Conservation (phyloP, 2,329 filamentous ascomycete genomes). For the Trichoderma guizhouense region DNA sequence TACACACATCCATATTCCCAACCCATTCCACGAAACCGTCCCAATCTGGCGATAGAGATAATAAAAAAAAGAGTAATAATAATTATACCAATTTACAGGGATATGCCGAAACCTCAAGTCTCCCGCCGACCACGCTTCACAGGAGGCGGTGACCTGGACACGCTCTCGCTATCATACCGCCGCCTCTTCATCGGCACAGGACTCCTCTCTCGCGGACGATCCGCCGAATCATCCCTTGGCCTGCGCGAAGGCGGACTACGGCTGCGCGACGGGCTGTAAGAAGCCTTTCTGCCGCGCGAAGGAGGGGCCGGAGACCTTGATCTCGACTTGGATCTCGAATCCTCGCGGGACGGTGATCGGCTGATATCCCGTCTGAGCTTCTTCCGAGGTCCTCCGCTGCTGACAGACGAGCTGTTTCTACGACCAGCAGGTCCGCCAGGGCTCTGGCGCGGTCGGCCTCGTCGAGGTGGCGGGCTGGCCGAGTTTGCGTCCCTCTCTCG, state of each 20-base stretch:
- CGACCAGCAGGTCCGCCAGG: constrained; percentile 21
- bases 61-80: neutral
- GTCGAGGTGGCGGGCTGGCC: constrained; percentile 25
- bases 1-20: neutral
- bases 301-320: constrained; percentile 21
- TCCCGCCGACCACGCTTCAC: constrained; percentile 32
- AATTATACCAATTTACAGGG: neutral
- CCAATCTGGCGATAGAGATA: neutral
- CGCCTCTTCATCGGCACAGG: constrained; percentile 31
- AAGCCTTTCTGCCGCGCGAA: constrained; percentile 25
- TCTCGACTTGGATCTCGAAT: constrained; percentile 31
- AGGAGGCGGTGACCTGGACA: constrained; percentile 32
- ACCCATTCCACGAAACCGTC: neutral
- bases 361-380: constrained; percentile 23
- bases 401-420: constrained; percentile 36
- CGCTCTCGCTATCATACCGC: constrained; percentile 30
- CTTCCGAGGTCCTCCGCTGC: constrained; percentile 28
- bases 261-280: constrained; percentile 26
- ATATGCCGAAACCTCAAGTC: constrained; percentile 20
- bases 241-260: constrained; percentile 19
- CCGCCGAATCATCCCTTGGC: neutral
- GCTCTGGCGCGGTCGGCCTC: constrained; percentile 23
- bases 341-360: constrained; percentile 33
- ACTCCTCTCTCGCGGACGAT: constrained; percentile 19
- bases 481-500: constrained; percentile 21